phyloP scores from a whole-genome alignment of 768 basidiomycete species.

The Xerocomellus intermedius region DNA sequence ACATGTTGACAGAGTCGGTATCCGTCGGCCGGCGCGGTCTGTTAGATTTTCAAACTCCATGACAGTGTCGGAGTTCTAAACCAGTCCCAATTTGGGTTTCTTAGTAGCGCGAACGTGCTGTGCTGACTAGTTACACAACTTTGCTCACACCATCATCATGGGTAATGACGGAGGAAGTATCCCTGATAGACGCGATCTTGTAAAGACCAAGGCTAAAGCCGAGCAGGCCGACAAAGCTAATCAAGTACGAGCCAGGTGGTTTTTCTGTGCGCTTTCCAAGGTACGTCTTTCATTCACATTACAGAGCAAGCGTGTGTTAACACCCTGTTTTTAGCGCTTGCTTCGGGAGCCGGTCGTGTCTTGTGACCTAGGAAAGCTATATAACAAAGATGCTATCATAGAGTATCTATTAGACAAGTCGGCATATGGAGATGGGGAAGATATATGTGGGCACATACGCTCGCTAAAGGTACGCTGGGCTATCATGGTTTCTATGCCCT shows the following conservation, averaged over 20 bases:
- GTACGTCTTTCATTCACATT: conserved; percentile 37
- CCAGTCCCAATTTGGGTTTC: background rate
- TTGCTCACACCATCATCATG: conserved; percentile 43
- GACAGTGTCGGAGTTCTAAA: conserved; percentile 7
- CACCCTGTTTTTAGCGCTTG: conserved; percentile 52
- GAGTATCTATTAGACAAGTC: conserved; percentile 84
- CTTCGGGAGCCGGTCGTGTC: conserved; percentile 88
- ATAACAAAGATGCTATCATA: conserved; percentile 93
- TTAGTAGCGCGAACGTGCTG: conserved; percentile 1
- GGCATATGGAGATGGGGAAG: conserved; percentile 86
- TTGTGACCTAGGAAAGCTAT: conserved; percentile 89
- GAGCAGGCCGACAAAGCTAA: conserved; percentile 91
- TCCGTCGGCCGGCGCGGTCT: background rate
- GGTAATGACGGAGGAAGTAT: conserved; percentile 91
- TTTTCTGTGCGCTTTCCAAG: conserved; percentile 95
- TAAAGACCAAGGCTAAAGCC: conserved; percentile 71
- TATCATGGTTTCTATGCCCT: background rate
- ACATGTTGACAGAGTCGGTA: background rate
- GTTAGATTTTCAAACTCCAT: background rate
- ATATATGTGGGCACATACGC: conserved; percentile 90
- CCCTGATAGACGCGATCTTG: conserved; percentile 78
- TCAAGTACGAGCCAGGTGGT: conserved; percentile 83
- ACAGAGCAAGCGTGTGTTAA: background rate
- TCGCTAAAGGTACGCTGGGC: conserved; percentile 72
- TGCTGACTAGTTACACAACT: background rate